Evolutionary conservation across 768 basidiomycete genomes (phyloP), one percentile per base, ranked within the genome.

Genomic region (Auricularia cornea): DNA sequence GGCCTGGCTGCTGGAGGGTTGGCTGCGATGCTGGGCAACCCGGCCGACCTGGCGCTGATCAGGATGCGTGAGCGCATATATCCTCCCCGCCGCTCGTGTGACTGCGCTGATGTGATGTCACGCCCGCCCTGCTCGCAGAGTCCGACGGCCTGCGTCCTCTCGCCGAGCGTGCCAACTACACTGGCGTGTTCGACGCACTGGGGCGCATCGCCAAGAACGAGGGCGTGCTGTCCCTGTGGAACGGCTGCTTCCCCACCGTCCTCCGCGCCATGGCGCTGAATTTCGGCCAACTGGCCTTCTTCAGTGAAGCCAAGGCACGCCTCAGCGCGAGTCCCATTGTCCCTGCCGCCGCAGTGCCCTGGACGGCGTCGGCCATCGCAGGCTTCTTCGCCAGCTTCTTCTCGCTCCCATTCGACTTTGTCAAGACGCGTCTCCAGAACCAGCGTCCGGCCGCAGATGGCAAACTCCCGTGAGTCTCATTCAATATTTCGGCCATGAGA

Each of bases 331-430:
- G 28, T 26, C 16, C 26, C 6, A 11, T 20, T 26, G 28, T 57
- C 28, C 54, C 54, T 8, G 12, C 54, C 20, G 54, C 54, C 23
- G 54, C 54, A 6, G 54, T 57, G 26, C 54, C 54, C 26, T 57
- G 54, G 54, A 26, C 54, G 16, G 54, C 54, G 26, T 28, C 26
- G 12, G 54, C 28, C 54, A 26, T 57, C 54, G 54, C 54, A 10
- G 54, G 54, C 28, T 57, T 57, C 54, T 57, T 57, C 20, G 54
- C 54, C 54, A 28, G 26, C 16, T 57, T 57, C 54, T 57, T 57
- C 54, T 57, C 54, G 1, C 3, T 57, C 11, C 54, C 54, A 4
- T 57, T 57, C 54, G 54, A 57, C 30, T 57, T 57, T 20, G 54
- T 57, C 54, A 57, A 57, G 54, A 57, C 54, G 23, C 54, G 54